A percentile compares a stretch with the other conserved stretches of the same genome.
Evolutionary conservation across 2,329 filamentous ascomycete genomes (phyloP).

Genomic region (Penicillium fuscoglaucum): DNA sequence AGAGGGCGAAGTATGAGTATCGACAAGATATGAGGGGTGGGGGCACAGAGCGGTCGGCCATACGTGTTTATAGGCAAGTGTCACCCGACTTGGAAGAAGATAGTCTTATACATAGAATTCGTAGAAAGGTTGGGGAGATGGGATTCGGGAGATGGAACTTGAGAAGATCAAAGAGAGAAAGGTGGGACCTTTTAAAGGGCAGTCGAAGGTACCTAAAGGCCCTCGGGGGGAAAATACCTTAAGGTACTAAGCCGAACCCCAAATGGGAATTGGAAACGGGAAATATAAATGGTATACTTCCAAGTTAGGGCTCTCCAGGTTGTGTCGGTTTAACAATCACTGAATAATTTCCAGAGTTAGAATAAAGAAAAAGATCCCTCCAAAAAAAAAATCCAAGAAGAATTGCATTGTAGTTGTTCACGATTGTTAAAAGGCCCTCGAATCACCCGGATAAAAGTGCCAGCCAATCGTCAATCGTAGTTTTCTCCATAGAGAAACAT

Average conservation of each 20-base stretch:
- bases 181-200: neutral
- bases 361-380: neutral
- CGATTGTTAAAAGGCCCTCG: neutral
- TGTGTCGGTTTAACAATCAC: neutral
- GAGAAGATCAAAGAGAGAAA: neutral
- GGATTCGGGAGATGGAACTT: neutral
- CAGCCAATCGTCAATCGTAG: slow-evolving; percentile 14
- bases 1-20: neutral
- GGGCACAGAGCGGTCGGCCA: slow-evolving; percentile 9
- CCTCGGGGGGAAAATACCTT: neutral
- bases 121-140: neutral
- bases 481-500: neutral
- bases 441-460: slow-evolving; percentile 13
- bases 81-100: neutral
- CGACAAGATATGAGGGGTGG: neutral
- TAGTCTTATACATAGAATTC: neutral
- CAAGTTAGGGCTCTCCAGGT: neutral
- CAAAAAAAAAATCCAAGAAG: neutral
- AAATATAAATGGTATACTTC: too few relatives aligned
- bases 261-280: neutral
- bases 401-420: neutral
- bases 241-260: neutral
- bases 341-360: neutral
- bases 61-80: slow-evolving; percentile 2
- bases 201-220: neutral